Base-by-base conservation (phyloP, 23 red algal species). In the Gracilaria vermiculophylla region DNA sequence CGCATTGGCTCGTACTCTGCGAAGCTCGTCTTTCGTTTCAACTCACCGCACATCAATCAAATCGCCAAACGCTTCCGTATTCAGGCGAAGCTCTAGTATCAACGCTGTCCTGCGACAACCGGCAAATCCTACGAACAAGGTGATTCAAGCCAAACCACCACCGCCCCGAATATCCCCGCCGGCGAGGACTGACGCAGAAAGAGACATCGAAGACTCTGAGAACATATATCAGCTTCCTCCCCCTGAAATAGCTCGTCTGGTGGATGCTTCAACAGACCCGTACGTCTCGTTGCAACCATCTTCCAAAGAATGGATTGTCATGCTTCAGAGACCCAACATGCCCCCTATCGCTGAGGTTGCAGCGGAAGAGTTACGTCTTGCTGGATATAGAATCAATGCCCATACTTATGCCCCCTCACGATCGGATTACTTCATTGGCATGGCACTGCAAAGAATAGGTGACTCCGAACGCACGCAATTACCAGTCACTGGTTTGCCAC, bases 311-410 rank as follows among this genome's bases (percentile, higher is more conserved):
- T 89, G 90, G 61, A 76, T 98, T 67, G 76, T 94, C 40, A 72
- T 92, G 58, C 74, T 98, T 27, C 80, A 95, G n/a, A 78, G 87
- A 27, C 96, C 96, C 12, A 82, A 88, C 31, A 62, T 94, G 54
- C 88, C 91, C 0, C 86, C 91, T 15, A 92, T 98, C 20, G 91
- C 83, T 7, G 79, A 98, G 43, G 69, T 98, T 4, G 78, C 96
- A 17, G 76, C 81, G n/a, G 80, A 84, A 33, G 96, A 98, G 73
- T 65, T 94, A 39, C 92, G 96, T 49, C 82, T 98, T 2, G 96
- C 96, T 4, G 96, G 96, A 53, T 94, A 83, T 76, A 92, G 96
- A 52, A 92, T 98, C 77, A 80, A 98, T 47, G 79, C 91, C 17
- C 77, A 80, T 42, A 98, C 95, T 11, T 98, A 94, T 55, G 90